Evolutionary conservation across 2,329 filamentous ascomycete genomes (phyloP), one percentile per base, ranked within the genome.

Genomic region (Phialophora tarda): DNA sequence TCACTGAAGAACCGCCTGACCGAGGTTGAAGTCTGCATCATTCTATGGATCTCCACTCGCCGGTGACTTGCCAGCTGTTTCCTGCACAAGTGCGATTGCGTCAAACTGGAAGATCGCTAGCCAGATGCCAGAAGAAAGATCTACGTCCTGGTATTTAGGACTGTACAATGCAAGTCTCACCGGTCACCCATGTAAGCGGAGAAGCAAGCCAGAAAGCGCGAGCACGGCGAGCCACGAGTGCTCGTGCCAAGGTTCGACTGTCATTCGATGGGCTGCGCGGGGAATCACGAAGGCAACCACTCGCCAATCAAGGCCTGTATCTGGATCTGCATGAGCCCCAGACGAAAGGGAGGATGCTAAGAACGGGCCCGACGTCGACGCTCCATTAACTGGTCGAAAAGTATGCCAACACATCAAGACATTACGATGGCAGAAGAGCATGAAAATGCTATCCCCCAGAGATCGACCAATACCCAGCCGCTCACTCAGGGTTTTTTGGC

Each of bases 401-500:
- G 63, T 44, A 63, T 73, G 71, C 71, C 71, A 73, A 68, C 71
- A 69, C 71, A 73, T 70, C 71, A 73, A 64, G 48, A 71, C 67
- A 69, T 70, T 69, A 69, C 65, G 59, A 72, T 66, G 68, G 59
- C 60, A 68, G 56, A 69, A 69, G 62, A 63, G 63, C 51, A 56
- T 56, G 60, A 61, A 64, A 64, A 64, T 58, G 50, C 53, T 65
- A 61, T 63, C 47, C 59, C 32, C 60, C 64, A 44, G 41, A 62
- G 61, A 63, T 69, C 61, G 65, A 63, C 68, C 66, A 71, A 72
- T 71, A 66, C 67, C 62, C 61, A 62, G 53, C 59, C 62, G 59
- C 64, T 64, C 62, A 64, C 58, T 65, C 64, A 56, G 61, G 64
- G 55, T 32, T 59, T 66, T 70, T 70, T 71, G 71, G 67, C 71